Evolutionary conservation across 2,329 filamentous ascomycete species (phyloP).

Genomic region (Parastagonospora nodorum): DNA sequence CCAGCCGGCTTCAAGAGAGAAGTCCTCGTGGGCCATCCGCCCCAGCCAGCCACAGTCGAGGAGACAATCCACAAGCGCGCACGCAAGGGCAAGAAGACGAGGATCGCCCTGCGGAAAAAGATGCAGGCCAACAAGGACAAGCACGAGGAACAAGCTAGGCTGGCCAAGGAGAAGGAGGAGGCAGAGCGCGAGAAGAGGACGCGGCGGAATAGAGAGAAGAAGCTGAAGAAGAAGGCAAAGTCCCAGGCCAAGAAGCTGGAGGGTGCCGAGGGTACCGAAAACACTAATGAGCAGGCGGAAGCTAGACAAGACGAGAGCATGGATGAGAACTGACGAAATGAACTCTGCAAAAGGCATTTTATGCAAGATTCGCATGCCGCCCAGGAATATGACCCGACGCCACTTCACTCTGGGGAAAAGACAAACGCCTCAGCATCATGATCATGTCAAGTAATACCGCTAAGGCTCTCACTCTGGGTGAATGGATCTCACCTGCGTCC

Average conservation of each 20-base stretch:
- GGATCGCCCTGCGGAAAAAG: constrained; percentile 43
- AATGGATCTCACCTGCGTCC: too few species aligned
- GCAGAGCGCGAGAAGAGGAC: constrained; percentile 44
- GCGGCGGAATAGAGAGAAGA: constrained; percentile 45
- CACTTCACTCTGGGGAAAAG: too few species aligned
- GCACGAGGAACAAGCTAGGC: constrained; percentile 26
- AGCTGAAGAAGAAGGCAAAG: constrained; percentile 44
- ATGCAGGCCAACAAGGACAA: constrained; percentile 31
- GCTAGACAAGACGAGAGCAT: neutral
- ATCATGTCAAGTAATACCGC: too few species aligned
- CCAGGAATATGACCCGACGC: too few species aligned
- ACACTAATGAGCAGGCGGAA: neutral
- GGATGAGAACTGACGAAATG: constrained; percentile 1
- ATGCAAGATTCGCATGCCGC: too few species aligned
- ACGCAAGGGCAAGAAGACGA: constrained; percentile 42
- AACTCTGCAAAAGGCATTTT: too few species aligned
- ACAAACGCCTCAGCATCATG: too few species aligned
- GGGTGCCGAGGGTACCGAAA: constrained; percentile 5
- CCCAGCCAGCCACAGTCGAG: constrained; percentile 22
- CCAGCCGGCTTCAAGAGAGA: constrained; percentile 35
- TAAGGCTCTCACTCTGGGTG: too few species aligned
- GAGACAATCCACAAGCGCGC: constrained; percentile 31
- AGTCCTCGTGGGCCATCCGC: constrained; percentile 37
- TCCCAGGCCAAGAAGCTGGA: constrained; percentile 39
- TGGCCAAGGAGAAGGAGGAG: constrained; percentile 40